Conservation (phyloP, 202 grass and related monocot species). For the Saccharum hybrid region DNA sequence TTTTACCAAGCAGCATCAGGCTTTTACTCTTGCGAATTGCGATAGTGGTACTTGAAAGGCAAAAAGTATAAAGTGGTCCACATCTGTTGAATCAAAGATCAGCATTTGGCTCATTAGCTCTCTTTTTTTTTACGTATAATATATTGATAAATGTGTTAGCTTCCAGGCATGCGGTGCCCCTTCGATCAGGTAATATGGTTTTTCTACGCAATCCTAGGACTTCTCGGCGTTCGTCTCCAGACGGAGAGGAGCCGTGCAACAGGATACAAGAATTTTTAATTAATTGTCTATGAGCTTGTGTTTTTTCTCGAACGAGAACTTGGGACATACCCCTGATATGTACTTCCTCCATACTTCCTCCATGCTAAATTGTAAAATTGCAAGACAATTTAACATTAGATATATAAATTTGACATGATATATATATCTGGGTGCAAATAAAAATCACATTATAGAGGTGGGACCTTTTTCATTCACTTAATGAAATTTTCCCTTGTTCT, state of each 20-base stretch:
- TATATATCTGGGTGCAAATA: too few species aligned
- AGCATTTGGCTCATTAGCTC: neutral
- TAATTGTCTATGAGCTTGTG: too few species aligned
- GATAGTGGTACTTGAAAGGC: neutral
- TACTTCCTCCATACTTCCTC: too few species aligned
- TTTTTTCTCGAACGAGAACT: too few species aligned
- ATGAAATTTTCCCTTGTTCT: too few species aligned
- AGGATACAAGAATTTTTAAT: neutral
- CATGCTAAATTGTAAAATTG: too few species aligned
- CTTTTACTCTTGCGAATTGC: neutral
- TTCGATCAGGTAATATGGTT: too few species aligned
- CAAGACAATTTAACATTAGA: too few species aligned
- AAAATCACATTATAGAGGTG: too few species aligned
- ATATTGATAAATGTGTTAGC: neutral
- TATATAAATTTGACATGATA: too few species aligned
- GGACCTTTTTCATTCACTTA: too few species aligned
- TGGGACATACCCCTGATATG: too few species aligned
- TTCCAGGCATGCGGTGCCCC: neutral
- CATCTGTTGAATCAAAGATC: neutral
- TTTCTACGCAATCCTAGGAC: neutral
- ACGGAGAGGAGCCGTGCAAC: neutral
- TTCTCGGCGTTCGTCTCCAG: neutral
- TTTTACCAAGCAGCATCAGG: constrained; percentile 17
- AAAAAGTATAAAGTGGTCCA: neutral
- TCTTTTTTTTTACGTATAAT: neutral